Conservation (phyloP, 768 basidiomycete genomes). For the Auriculariales sp. region DNA sequence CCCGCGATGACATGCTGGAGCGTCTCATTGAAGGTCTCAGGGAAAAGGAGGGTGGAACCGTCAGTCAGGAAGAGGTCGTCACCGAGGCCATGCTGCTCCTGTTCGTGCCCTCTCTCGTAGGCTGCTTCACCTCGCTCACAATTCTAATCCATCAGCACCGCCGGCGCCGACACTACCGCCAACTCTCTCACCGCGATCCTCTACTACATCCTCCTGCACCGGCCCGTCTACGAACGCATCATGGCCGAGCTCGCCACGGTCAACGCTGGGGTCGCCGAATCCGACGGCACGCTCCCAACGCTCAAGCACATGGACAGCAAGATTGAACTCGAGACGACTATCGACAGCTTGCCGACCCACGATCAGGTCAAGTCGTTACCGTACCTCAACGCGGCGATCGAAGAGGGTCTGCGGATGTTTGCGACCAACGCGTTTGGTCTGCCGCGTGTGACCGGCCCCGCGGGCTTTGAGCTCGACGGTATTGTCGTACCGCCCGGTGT, state of each 20-base stretch:
- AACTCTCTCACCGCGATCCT: conserved; percentile 17
- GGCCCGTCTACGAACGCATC: conserved; percentile 4
- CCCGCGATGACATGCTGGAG: conserved; percentile 16
- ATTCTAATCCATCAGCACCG: conserved; percentile 13
- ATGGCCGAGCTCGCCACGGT: conserved; percentile 6
- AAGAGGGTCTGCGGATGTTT: conserved; percentile 20
- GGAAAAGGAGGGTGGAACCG: conserved; percentile 1
- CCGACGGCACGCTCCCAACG: background rate
- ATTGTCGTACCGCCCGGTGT: background rate
- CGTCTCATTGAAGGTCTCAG: conserved; percentile 12
- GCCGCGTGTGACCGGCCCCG: conserved; percentile 15
- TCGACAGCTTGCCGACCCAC: background rate
- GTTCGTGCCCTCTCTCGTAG: conserved; percentile 9
- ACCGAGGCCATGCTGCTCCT: conserved; percentile 13
- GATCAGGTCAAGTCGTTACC: conserved; percentile 11
- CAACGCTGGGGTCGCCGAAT: background rate
- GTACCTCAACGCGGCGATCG: conserved; percentile 18
- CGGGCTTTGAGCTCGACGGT: background rate
- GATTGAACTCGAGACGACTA: background rate
- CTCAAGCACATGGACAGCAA: background rate
- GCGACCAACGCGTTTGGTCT: conserved; percentile 24
- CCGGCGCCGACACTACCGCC: conserved; percentile 22
- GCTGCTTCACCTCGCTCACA: background rate
- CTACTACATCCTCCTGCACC: conserved; percentile 5
- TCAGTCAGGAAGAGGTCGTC: conserved; percentile 12